A percentile compares a stretch with the other conserved stretches of the same genome.
phyloP scores from a whole-genome alignment of 192 early-diverging fungal species.

The Chytriomyces sp. region DNA sequence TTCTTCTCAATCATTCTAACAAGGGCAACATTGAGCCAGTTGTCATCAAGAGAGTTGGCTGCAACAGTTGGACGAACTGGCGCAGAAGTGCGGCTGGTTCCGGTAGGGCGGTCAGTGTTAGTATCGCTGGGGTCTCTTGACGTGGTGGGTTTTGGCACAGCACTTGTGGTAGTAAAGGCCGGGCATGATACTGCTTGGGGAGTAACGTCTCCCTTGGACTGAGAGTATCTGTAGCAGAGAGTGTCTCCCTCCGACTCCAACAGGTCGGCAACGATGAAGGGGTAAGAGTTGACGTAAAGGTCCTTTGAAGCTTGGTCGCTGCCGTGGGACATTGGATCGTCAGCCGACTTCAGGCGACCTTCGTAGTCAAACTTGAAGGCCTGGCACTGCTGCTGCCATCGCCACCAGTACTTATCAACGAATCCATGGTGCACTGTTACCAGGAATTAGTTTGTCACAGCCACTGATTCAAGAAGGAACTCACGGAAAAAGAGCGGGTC shows the following conservation, averaged over 20 bases:
- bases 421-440: conserved; percentile 9
- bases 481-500: conserved; percentile 5
- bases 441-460: neutral
- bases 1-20: neutral
- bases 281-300: conserved; percentile 8
- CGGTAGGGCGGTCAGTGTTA: neutral
- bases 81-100: neutral
- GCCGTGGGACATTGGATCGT: conserved; percentile 11
- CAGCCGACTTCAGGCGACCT: neutral
- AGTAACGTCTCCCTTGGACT: conserved; percentile 20
- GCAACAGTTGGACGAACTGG: neutral
- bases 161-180: neutral
- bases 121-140: neutral
- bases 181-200: neutral
- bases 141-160: neutral
- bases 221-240: conserved; percentile 28
- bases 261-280: neutral
- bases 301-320: neutral
- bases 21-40: neutral
- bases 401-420: conserved; percentile 20
- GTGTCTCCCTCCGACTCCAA: neutral
- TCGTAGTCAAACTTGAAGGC: conserved; percentile 6
- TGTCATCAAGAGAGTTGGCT: neutral
- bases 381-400: conserved; percentile 7
- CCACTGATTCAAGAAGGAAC: neutral